Evolutionary conservation across 345 rosid species (phyloP).

Genomic region (Eucalyptus cladocalyx): DNA sequence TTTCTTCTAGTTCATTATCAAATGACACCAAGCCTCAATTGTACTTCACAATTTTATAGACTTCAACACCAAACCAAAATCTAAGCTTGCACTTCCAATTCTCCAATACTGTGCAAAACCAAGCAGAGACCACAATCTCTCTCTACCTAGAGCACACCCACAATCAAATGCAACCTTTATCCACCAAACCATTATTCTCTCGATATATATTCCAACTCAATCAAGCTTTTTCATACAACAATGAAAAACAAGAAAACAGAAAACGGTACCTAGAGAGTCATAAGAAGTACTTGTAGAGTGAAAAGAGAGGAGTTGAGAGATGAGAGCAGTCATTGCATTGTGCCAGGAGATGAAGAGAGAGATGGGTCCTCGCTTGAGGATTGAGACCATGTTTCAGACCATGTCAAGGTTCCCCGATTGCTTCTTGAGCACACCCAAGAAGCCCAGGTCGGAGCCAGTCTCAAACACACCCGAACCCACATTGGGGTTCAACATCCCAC

Average conservation of each 20-base stretch:
- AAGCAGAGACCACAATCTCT: neutral
- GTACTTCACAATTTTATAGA: neutral
- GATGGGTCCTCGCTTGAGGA: constrained; percentile 67
- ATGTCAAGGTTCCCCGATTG: constrained; percentile 78
- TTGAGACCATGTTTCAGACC: constrained; percentile 64
- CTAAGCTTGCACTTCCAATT: neutral
- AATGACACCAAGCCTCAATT: neutral
- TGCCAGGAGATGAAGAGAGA: constrained; percentile 59
- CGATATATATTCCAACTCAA: neutral
- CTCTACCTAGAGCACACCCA: neutral
- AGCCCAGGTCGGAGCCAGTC: constrained; percentile 47
- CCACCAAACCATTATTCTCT: neutral
- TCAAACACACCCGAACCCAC: constrained; percentile 59
- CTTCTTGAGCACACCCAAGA: constrained; percentile 61
- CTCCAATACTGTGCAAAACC: neutral
- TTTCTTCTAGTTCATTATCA: neutral
- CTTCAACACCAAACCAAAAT: neutral
- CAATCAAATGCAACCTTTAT: neutral
- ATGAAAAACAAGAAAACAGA: neutral
- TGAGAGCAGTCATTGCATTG: constrained; percentile 32
- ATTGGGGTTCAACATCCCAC: constrained; percentile 65
- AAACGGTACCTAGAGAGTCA: neutral
- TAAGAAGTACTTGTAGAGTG: constrained; percentile 38
- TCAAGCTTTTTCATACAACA: neutral
- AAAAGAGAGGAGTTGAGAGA: constrained; percentile 54